These are phyloP conservation scores for Isatis tinctoria DNA, from an alignment of 345 rosid species.

Conservation along the genomic window DNA sequence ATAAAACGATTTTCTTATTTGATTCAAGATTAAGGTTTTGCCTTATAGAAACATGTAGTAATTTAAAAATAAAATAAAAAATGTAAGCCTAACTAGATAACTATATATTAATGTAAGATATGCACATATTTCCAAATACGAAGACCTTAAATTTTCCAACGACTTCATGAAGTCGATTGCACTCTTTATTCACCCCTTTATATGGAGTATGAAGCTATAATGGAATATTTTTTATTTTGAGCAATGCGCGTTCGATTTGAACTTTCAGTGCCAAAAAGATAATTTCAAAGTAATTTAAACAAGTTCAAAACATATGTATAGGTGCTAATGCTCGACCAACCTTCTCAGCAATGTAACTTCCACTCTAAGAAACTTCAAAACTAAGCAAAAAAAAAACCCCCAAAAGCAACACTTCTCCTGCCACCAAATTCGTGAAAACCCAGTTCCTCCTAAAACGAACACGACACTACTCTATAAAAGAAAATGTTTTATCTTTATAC, in stretches of 20 bases:
- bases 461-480: constrained; percentile 3
- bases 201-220: too few species aligned
- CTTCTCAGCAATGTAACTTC: constrained; percentile 34
- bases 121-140: too few species aligned
- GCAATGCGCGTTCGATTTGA: not conserved
- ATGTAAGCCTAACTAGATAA: not conserved
- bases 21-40: too few species aligned
- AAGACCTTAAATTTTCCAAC: too few species aligned
- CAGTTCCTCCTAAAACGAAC: constrained; percentile 44
- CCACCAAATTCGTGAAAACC: constrained; percentile 43
- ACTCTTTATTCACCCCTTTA: too few species aligned
- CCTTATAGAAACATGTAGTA: too few species aligned
- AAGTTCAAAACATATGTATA: not conserved
- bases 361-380: constrained; percentile 45
- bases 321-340: not conserved
- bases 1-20: too few species aligned
- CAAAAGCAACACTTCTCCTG: constrained; percentile 21
- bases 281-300: not conserved
- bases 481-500: not conserved
- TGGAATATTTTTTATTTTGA: not conserved
- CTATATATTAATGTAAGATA: not conserved
- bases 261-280: not conserved
- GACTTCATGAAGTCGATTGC: too few species aligned
- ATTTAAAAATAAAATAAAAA: not conserved
- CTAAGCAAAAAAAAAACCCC: constrained; percentile 34